Conservation (phyloP, 2,329 filamentous ascomycete species). For the Trichoderma lentiforme region DNA sequence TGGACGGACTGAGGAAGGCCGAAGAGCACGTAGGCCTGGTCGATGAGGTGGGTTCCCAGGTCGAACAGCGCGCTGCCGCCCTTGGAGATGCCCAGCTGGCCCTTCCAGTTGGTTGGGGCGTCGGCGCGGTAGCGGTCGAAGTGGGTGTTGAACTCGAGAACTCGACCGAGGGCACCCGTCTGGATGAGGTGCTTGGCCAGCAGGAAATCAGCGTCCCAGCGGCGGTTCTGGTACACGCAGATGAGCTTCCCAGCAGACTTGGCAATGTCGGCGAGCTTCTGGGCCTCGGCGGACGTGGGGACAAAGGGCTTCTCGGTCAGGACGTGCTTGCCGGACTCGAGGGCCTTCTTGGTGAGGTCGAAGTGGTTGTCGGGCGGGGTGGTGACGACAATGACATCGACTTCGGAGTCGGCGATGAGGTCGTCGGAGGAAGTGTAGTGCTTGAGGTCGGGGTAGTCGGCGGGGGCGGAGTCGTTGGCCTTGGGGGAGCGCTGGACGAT, state of each 20-base stretch:
- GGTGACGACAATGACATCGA: constrained; percentile 69
- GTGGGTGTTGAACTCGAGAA: constrained; percentile 75
- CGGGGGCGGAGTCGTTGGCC: constrained; percentile 61
- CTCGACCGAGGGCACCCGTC: constrained; percentile 60
- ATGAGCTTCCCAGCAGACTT: constrained; percentile 49
- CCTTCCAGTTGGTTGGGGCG: constrained; percentile 65
- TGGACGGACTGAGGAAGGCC: constrained; percentile 66
- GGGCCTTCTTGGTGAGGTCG: constrained; percentile 58
- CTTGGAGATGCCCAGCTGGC: constrained; percentile 51
- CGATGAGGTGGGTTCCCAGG: constrained; percentile 71
- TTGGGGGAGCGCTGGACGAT: constrained; percentile 72
- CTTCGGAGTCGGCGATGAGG: constrained; percentile 60
- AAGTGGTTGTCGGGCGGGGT: constrained; percentile 72
- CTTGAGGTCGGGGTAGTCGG: constrained; percentile 63
- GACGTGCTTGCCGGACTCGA: constrained; percentile 72
- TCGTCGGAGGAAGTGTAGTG: constrained; percentile 61
- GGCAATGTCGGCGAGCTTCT: constrained; percentile 57
- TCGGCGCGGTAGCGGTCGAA: constrained; percentile 71
- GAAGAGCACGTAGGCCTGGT: constrained; percentile 70
- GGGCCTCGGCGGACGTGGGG: constrained; percentile 65
- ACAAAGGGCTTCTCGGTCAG: constrained; percentile 83
- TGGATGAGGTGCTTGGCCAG: constrained; percentile 62
- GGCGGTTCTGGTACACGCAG: constrained; percentile 72
- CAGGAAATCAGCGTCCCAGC: constrained; percentile 75
- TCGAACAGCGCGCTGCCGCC: constrained; percentile 71